Conservation (phyloP, 179 eudicot species). For the Silene vulgaris region DNA sequence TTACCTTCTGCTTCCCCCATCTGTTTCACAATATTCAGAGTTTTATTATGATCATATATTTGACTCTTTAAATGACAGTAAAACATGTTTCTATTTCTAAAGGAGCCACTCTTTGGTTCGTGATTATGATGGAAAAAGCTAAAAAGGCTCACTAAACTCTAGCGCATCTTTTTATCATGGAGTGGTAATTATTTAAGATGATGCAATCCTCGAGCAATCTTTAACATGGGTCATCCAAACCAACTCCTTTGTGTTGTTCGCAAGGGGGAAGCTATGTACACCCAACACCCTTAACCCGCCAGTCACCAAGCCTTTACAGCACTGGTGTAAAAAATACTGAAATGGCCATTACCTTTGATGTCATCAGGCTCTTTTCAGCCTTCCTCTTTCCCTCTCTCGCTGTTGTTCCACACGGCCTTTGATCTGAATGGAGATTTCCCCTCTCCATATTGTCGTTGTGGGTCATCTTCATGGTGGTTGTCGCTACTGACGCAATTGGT, state of each 20-base stretch:
- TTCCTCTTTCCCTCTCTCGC: constrained; percentile 64
- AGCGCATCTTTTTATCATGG: too few species aligned
- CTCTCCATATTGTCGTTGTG: constrained; percentile 23
- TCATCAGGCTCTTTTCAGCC: constrained; percentile 38
- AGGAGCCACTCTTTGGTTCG: too few species aligned
- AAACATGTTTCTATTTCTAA: too few species aligned
- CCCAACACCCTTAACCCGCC: not conserved
- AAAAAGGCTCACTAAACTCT: too few species aligned
- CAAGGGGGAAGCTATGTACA: not conserved
- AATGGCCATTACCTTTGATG: constrained; percentile 42
- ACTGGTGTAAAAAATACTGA: not conserved
- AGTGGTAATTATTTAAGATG: too few species aligned
- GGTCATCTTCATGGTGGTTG: constrained; percentile 26
- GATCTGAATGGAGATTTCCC: constrained; percentile 30
- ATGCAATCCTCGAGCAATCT: not conserved
- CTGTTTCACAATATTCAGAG: constrained; percentile 27
- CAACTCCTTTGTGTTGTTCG: not conserved
- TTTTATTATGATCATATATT: constrained; percentile 3
- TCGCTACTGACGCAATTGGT: constrained; percentile 31
- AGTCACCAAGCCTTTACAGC: not conserved
- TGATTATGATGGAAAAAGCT: too few species aligned
- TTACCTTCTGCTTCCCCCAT: constrained; percentile 34
- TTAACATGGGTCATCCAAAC: too few species aligned
- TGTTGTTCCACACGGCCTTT: constrained; percentile 27
- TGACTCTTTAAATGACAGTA: not conserved